Base-by-base conservation (phyloP, 2,329 filamentous ascomycete species). In the Karstenula rhodostoma region DNA sequence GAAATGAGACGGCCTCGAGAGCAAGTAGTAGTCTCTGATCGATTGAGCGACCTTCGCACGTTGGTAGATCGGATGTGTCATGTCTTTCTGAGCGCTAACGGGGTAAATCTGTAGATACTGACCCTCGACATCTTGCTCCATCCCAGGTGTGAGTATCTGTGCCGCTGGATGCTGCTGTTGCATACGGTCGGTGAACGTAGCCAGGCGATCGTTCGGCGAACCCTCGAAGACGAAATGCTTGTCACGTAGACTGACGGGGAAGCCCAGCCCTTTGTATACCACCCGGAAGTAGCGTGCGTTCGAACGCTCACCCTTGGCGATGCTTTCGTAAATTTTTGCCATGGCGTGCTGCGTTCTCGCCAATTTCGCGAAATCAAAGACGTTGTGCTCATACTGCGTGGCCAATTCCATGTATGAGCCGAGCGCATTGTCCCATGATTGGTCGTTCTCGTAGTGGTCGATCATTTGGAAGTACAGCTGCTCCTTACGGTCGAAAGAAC, bases 141-240 rank as follows among this genome's bases (percentile, higher is more conserved):
- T 88, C 7, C 87, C 87, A 32, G 85, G 84, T 3, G 88, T 89
- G 44, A 96, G 83, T 60, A 97, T 90, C 70, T 95, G 91, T 3
- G 94, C 94, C 2, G 90, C 83, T 3, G 94, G 94, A 73, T 96
- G 93, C 70, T 96, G 90, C 75, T 94, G 90, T 73, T 96, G 94
- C 87, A 98, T 92, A 52, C 92, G 90, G 74, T 97, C 94, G 1
- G 92, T 92, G 70, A 98, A 98, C 4, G 88, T 89, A 1, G 89
- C 87, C 43, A 92, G 88, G 23, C 91, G 87, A 77, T 98, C 94
- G 7, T 84, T 88, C 0, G 90, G 85, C 1, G 88, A 87, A 0
- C 92, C 93, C 78, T 98, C 93, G 69, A 96, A 96, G 57, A 98
- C 90, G 77, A 93, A 98, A 60, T 94, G 90, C 79, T 97, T 97